Percentiles rank a stretch among this genome's conserved stretches.
phyloP scores from a whole-genome alignment of 2,329 filamentous ascomycete genomes.

The Boeremia exigua region DNA sequence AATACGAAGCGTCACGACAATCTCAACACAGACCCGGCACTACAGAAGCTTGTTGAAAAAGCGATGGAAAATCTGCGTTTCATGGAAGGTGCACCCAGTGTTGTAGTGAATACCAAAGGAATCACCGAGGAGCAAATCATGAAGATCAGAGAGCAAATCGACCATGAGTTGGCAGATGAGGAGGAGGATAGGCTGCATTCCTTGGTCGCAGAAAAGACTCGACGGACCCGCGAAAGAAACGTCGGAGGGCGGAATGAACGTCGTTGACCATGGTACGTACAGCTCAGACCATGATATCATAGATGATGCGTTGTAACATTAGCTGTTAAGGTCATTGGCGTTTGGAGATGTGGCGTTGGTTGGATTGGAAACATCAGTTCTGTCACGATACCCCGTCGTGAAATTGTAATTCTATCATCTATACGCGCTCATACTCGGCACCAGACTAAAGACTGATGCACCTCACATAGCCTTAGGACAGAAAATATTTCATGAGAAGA shows the following conservation, averaged over 20 bases:
- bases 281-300: neutral
- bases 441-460: neutral
- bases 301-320: neutral
- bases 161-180: slow-evolving; percentile 70
- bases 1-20: slow-evolving; percentile 77
- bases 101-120: slow-evolving; percentile 74
- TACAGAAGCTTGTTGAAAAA: slow-evolving; percentile 76
- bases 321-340: neutral
- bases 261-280: slow-evolving; percentile 15
- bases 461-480: no score
- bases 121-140: slow-evolving; percentile 72
- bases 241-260: slow-evolving; percentile 53
- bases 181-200: slow-evolving; percentile 62
- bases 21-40: slow-evolving; percentile 76
- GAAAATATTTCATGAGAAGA: no score
- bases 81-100: slow-evolving; percentile 79
- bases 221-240: slow-evolving; percentile 53
- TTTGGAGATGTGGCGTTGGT: slow-evolving; percentile 3
- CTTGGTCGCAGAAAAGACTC: slow-evolving; percentile 60
- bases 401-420: neutral
- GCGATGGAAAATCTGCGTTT: slow-evolving; percentile 87
- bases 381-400: slow-evolving; percentile 11
- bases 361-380: neutral
- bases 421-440: neutral
- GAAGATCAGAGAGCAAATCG: slow-evolving; percentile 69